Base-by-base conservation (phyloP, 2,329 filamentous ascomycete genomes). In the Claviceps arundinis region DNA sequence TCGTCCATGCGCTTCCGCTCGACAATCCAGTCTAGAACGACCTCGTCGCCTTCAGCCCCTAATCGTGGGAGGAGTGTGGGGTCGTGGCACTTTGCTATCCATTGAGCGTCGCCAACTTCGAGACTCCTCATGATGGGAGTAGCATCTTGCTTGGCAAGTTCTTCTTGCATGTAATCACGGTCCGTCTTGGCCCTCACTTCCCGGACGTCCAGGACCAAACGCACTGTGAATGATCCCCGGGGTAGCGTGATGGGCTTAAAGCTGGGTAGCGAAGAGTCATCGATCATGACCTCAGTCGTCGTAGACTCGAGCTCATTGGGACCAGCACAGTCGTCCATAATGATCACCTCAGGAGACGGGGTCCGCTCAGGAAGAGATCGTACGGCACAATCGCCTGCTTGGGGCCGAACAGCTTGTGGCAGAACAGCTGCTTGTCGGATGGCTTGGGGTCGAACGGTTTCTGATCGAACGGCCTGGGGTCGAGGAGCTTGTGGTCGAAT, bases 1-100 rank as follows among this genome's bases (percentile, higher is more conserved):
- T 93, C 87, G 61, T 91, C 87, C 0, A 90, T 75, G 8, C 87
- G 76, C 63, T 93, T 93, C 55, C 87, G 77, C 67, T 93, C 87
- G 1, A 89, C 77, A 45, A 93, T 87, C 74, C 83, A 88, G 64
- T 91, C 87, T 4, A 93, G 72, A 47, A 89, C 80, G 13, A 91
- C 68, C 63, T 90, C 86, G 54, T 81, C 76, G 16, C 83, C 81
- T 60, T 84, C 78, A 2, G 72, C 70, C 13, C 83, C 83, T 49
- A 77, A 69, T 4, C 70, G 71, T 2, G 73, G 60, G 5, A 88
- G 72, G 30, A 80, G 71, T 9, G 66, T 65, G 0, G 79, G 69
- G 54, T 87, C 77, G 58, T 81, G 73, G 60, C 79, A 81, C 63
- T 85, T 88, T 42, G 87, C 87, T 37, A 93, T 75, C 87, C 87